Base-by-base conservation (phyloP, 106 monocot genomes). In the Vanilla planifolia region DNA sequence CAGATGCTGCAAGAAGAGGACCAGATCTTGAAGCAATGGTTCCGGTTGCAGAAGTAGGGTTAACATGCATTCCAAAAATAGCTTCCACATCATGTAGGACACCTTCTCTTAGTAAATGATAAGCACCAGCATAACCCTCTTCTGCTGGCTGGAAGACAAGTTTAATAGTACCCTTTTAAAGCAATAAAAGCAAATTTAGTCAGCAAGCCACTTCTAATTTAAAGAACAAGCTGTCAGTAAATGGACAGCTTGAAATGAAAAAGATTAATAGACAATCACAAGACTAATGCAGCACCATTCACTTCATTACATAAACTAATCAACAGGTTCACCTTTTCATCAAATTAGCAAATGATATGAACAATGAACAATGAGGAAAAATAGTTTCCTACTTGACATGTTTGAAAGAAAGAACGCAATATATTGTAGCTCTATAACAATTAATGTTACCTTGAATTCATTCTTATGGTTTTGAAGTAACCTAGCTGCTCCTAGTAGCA, bases 401-500 rank as follows among this genome's bases (percentile, higher is more conserved):
- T n/a, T n/a, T n/a, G n/a, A n/a, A n/a, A n/a, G n/a, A n/a, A n/a
- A n/a, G n/a, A n/a, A n/a, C n/a, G n/a, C n/a, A n/a, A 6, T 8
- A 15, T 13, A 5, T 13, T 0, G 13, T 8, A n/a, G n/a, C n/a
- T n/a, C n/a, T n/a, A n/a, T n/a, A n/a, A n/a, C n/a, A n/a, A n/a
- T 17, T 29, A 19, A 14, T 40, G n/a, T 48, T 62, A 83, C 94
- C 85, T 79, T 85, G 6, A 94, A 48, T 11, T 83, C 33, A 52
- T 80, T 44, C 69, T 83, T 85, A 19, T 59, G 58, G 14, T 48
- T 32, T 39, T 94, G 82, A 67, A 94, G 85, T 70, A 94, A 69
- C 25, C 71, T 89, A 41, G 95, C 90, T 10, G 95, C 95, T 35
- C 95, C 90, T 1, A 96, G 74, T 4, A 95, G 80, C 95, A 95